Evolutionary conservation across 805 yeast species (phyloP).

Genomic region (Candida endomychidarum): DNA sequence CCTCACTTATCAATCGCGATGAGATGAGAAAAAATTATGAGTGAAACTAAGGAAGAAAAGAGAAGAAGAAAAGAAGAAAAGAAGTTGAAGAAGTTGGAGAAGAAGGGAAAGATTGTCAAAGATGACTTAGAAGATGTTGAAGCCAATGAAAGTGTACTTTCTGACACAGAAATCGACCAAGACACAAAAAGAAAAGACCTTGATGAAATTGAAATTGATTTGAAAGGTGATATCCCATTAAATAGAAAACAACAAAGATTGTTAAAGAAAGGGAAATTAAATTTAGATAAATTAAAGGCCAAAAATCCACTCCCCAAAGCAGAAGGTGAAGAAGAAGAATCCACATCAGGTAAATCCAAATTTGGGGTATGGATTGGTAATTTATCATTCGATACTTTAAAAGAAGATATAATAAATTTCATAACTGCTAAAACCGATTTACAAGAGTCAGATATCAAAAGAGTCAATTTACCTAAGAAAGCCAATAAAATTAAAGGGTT

Average conservation of each 20-base stretch:
- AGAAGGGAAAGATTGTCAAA: constrained; percentile 15
- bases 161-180: constrained; percentile 8
- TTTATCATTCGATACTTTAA: constrained; percentile 77
- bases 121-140: constrained; percentile 13
- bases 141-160: constrained; percentile 3
- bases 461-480: constrained; percentile 80
- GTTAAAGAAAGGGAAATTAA: constrained; percentile 76
- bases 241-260: constrained; percentile 90
- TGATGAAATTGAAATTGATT: constrained; percentile 67
- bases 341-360: constrained; percentile 42
- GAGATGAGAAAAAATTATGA: constrained; percentile 5
- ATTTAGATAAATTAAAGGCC: constrained; percentile 52
- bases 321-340: constrained; percentile 26
- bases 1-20: not conserved
- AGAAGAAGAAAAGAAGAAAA: constrained; percentile 24
- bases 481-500: constrained; percentile 76
- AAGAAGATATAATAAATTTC: constrained; percentile 68
- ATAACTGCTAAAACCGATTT: constrained; percentile 57
- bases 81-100: constrained; percentile 34
- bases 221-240: constrained; percentile 71
- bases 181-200: constrained; percentile 42
- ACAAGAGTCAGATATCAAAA: constrained; percentile 53
- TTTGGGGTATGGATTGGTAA: constrained; percentile 95
- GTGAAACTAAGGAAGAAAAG: constrained; percentile 21
- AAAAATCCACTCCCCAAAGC: constrained; percentile 43